Conservation (phyloP, 2,329 filamentous ascomycete genomes). For the Aspergillus fischeri region DNA sequence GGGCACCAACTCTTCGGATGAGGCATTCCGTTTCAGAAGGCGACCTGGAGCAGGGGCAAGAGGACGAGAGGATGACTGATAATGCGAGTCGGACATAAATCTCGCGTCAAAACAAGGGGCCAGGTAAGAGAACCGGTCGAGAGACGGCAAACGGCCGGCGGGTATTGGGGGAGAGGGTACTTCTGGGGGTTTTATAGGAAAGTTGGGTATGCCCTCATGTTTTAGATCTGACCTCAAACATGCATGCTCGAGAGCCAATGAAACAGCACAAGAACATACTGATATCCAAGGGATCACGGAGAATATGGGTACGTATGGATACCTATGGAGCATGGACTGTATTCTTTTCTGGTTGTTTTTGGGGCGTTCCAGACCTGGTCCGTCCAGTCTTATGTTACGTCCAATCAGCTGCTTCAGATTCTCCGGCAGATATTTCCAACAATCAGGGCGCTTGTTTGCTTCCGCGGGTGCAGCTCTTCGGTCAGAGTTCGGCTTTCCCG, state of each 20-base stretch:
- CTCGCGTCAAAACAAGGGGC: neutral
- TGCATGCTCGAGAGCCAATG: neutral
- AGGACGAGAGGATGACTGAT: constrained; percentile 10
- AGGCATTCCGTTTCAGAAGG: constrained; percentile 2
- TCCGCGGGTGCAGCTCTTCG: no score
- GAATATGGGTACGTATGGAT: no score
- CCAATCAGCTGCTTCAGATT: neutral
- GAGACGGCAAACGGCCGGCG: neutral
- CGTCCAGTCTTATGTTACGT: no score
- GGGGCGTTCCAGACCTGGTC: no score
- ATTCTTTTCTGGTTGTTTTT: no score
- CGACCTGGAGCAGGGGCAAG: constrained; percentile 14
- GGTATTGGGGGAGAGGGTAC: neutral
- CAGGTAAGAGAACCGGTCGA: neutral
- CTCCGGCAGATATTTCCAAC: neutral
- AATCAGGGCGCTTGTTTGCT: neutral
- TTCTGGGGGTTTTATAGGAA: neutral
- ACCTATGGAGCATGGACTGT: no score
- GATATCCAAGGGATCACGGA: no score
- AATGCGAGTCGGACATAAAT: constrained; percentile 15
- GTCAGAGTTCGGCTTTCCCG: no score
- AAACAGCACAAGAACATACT: neutral
- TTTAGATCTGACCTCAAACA: neutral
- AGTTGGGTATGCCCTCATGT: neutral
- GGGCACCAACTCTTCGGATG: constrained; percentile 9